Base-by-base conservation (phyloP, 2,329 filamentous ascomycete genomes). In the Aspergillus brasiliensis region DNA sequence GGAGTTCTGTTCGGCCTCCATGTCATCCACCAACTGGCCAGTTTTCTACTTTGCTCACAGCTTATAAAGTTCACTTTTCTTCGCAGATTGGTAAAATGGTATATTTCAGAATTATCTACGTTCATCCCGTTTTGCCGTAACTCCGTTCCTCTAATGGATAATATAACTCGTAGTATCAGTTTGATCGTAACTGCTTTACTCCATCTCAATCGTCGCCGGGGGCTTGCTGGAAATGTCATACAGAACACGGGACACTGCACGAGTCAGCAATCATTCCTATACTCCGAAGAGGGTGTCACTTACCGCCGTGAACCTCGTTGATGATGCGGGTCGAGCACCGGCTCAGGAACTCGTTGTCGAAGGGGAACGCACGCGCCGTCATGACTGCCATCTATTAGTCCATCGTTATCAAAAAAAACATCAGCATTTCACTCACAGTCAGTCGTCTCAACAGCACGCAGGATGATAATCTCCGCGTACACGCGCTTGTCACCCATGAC, bases 161-260 rank as follows among this genome's bases (percentile, higher is more conserved):
- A 55, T 55, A 42, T 55, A 31, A 31, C 52, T 55, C 40, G 52
- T 55, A 55, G 21, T 34, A 34, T 34, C 31, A 34, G 31, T 34
- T 34, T 34, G 11, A 5, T 34, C 27, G 19, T 25, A 31, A 55
- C 52, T 21, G 17, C 15, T 56, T 74, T 84, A 91, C 78, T 91
- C 88, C 80, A 91, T 84, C 80, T 91, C 89, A 71, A 91, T 91
- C 2, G 89, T 91, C 62, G 86, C 87, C 51, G 87, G 87, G 53
- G 87, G 86, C 78, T 89, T 89, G 74, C 84, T 86, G 21, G 85
- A 88, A 61, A 85, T 80, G 78, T 70, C 62, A 40, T 77, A 69
- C 15, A 61, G 49, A 31, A 69, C 67, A 34, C 67, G 62, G 47
- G 60, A 69, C n/a, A 69, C 67, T 60, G 27, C 21, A 27, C 2